Percentiles rank a stretch among this genome's conserved stretches.
Conservation (phyloP, 2,329 filamentous ascomycete genomes). For the Salinomyces thailandicus region DNA sequence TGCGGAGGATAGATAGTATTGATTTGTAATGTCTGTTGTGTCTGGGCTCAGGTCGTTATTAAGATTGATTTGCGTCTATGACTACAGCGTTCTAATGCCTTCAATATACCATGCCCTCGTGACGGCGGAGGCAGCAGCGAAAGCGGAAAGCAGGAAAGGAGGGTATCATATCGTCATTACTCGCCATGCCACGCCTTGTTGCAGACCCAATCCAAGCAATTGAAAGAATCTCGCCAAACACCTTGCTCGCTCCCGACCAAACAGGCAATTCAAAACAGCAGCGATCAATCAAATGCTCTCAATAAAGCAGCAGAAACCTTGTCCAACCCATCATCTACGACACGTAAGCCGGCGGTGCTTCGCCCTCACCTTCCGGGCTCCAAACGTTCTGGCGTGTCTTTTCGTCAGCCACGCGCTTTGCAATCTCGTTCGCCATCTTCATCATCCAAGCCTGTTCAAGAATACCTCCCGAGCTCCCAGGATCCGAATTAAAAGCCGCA, state of each 20-base stretch:
- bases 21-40: no score
- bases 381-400: conserved; percentile 40
- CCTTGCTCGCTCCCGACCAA: conserved; percentile 1
- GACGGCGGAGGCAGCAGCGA: no score
- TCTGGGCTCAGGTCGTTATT: no score
- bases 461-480: conserved; percentile 40
- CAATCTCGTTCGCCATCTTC: conserved; percentile 91
- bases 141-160: no score
- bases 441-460: conserved; percentile 77
- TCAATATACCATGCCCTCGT: no score
- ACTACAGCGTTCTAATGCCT: no score
- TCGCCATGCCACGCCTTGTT: no score
- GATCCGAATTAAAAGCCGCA: conserved; percentile 7
- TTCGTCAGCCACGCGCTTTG: conserved; percentile 76
- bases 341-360: conserved; percentile 28
- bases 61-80: no score
- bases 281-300: background rate
- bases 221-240: background rate
- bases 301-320: background rate
- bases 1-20: conserved; percentile 19
- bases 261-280: background rate
- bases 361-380: conserved; percentile 13
- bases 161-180: background rate
- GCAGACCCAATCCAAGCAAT: background rate
- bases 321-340: conserved; percentile 10